phyloP scores from a whole-genome alignment of 306 rosid species.

The Dalbergia cochinchinensis region DNA sequence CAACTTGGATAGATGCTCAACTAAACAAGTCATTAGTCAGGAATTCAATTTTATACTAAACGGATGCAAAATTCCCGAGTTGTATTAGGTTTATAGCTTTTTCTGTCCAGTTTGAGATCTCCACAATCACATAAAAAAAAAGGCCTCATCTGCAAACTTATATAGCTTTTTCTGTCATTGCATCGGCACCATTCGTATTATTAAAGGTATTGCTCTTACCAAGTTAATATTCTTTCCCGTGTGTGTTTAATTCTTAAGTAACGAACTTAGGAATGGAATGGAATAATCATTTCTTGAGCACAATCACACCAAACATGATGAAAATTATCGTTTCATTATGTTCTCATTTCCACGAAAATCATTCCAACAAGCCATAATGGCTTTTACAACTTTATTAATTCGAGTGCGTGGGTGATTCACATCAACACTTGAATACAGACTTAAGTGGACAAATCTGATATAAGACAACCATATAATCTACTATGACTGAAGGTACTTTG shows the following conservation, averaged over 20 bases:
- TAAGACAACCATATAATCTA: neutral
- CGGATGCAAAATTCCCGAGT: neutral
- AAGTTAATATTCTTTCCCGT: too few relatives aligned
- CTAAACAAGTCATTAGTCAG: too few relatives aligned
- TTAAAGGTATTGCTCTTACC: too few relatives aligned
- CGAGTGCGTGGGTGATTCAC: constrained; percentile 5
- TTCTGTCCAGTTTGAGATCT: too few relatives aligned
- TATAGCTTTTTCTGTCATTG: too few relatives aligned
- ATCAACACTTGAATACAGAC: neutral
- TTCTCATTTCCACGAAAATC: neutral
- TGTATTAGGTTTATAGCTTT: neutral
- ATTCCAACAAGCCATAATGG: too few relatives aligned
- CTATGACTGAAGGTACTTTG: neutral
- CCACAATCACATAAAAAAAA: too few relatives aligned
- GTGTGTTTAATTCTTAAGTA: neutral
- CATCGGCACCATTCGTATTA: too few relatives aligned
- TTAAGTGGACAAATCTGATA: neutral
- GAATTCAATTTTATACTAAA: neutral
- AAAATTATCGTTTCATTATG: neutral
- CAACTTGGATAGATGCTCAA: neutral
- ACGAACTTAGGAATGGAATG: neutral
- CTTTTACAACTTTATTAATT: too few relatives aligned
- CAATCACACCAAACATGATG: neutral
- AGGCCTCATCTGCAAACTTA: too few relatives aligned
- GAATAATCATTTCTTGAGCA: neutral